Conservation (phyloP, 192 early-diverging fungal genomes). For the Podila verticillata region DNA sequence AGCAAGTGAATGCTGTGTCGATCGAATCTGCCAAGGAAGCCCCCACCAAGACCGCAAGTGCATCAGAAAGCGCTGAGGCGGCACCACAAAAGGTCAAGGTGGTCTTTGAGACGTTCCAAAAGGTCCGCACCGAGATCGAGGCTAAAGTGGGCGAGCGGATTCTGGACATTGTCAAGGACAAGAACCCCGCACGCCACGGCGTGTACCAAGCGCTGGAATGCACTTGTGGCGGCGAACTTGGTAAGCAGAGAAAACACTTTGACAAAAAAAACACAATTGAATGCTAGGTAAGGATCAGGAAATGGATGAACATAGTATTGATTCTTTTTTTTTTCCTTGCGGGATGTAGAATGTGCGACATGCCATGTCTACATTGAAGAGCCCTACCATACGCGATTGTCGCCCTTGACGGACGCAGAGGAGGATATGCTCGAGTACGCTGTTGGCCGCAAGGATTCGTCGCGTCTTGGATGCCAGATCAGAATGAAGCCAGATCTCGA, state of each 20-base stretch:
- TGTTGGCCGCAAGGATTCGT: slow-evolving; percentile 47
- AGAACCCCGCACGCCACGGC: slow-evolving; percentile 57
- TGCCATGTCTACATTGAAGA: slow-evolving; percentile 68
- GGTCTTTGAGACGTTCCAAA: slow-evolving; percentile 52
- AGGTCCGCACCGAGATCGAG: slow-evolving; percentile 53
- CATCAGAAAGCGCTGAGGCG: not conserved
- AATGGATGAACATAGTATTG: not conserved
- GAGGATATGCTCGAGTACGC: slow-evolving; percentile 72
- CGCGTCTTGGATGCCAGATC: slow-evolving; percentile 52
- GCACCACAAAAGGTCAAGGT: slow-evolving; percentile 39
- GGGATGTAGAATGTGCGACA: slow-evolving; percentile 63
- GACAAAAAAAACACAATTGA: no score
- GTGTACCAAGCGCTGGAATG: slow-evolving; percentile 61
- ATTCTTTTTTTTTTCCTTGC: not conserved
- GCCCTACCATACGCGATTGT: slow-evolving; percentile 47
- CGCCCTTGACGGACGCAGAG: slow-evolving; percentile 58
- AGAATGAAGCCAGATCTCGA: slow-evolving; percentile 45
- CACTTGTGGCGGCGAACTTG: slow-evolving; percentile 63
- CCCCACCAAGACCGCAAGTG: not conserved
- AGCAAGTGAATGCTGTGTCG: slow-evolving; percentile 26
- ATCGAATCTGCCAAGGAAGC: slow-evolving; percentile 14
- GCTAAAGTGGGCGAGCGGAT: slow-evolving; percentile 51
- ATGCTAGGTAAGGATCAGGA: no score
- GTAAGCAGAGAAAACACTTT: slow-evolving; percentile 11
- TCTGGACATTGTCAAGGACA: slow-evolving; percentile 57